Conservation (phyloP, 495 filamentous ascomycete species). For the Aspergillus bridgeri region DNA sequence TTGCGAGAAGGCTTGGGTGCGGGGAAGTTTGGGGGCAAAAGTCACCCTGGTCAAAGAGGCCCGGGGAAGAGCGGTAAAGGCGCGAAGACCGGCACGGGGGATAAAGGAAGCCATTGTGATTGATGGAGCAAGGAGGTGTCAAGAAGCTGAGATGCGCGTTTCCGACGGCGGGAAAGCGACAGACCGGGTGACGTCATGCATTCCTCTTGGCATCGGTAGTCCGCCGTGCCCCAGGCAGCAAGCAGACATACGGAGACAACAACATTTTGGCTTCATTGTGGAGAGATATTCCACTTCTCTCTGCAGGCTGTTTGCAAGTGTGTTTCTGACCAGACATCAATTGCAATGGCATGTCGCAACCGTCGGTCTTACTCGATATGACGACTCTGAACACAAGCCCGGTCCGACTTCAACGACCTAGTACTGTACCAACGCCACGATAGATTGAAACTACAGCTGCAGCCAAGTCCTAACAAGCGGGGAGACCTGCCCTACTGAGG, state of each 20-base stretch:
- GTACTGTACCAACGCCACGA: neutral
- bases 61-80: conserved; percentile 25
- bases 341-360: too few species aligned
- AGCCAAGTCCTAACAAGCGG: neutral
- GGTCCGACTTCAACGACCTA: neutral
- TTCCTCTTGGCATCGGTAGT: neutral
- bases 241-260: too few species aligned
- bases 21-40: conserved; percentile 14
- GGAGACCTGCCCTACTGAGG: neutral
- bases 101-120: conserved; percentile 28
- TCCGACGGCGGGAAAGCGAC: too few species aligned
- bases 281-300: neutral
- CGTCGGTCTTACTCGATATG: neutral
- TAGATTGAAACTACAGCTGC: neutral
- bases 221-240: neutral
- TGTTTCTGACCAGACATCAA: too few species aligned
- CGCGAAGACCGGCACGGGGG: conserved; percentile 26
- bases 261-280: neutral
- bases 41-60: conserved; percentile 21
- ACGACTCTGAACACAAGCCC: neutral
- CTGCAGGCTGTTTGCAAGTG: neutral
- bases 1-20: conserved; percentile 24
- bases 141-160: neutral
- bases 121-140: too few species aligned
- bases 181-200: neutral